These are phyloP conservation scores for Tetradesmus obliquus DNA, from an alignment of 139 green algal genomes.

Conservation along the genomic window DNA sequence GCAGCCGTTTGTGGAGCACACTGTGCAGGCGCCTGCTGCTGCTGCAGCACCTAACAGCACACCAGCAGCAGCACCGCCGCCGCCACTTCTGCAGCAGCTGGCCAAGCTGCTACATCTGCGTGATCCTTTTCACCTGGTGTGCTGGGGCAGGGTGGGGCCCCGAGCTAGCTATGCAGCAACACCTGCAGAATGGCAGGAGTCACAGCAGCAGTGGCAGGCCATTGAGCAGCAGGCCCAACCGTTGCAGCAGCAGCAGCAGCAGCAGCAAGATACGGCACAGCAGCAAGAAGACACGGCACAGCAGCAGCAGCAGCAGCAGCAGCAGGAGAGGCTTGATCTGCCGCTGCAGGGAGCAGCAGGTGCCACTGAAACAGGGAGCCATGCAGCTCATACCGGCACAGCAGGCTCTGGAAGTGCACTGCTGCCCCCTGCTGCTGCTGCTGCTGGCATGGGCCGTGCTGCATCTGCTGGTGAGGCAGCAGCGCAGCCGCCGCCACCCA, in stretches of 20 bases:
- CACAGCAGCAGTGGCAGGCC: not conserved
- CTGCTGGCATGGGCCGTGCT: not conserved
- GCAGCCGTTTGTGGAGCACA: not conserved
- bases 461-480: not conserved
- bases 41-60: not conserved
- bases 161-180: not conserved
- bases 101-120: not conserved
- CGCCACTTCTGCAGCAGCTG: not conserved
- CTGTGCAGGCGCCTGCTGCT: not conserved
- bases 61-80: not conserved
- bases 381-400: not conserved
- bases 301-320: slow-evolving; percentile 17
- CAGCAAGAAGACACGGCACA: not conserved
- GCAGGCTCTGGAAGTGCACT: not conserved
- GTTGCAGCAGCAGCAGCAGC: not conserved
- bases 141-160: slow-evolving; percentile 20
- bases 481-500: not conserved
- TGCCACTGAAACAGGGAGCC: not conserved
- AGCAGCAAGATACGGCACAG: not conserved
- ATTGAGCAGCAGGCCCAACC: not conserved
- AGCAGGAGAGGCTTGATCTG: not conserved
- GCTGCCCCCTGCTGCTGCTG: not conserved
- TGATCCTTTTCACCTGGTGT: not conserved
- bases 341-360: not conserved
- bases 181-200: slow-evolving; percentile 1